Evolutionary conservation across 1,139 yeast species (phyloP), one percentile per base, ranked within the genome.

Genomic region (Magnusiomyces suaveolens): DNA sequence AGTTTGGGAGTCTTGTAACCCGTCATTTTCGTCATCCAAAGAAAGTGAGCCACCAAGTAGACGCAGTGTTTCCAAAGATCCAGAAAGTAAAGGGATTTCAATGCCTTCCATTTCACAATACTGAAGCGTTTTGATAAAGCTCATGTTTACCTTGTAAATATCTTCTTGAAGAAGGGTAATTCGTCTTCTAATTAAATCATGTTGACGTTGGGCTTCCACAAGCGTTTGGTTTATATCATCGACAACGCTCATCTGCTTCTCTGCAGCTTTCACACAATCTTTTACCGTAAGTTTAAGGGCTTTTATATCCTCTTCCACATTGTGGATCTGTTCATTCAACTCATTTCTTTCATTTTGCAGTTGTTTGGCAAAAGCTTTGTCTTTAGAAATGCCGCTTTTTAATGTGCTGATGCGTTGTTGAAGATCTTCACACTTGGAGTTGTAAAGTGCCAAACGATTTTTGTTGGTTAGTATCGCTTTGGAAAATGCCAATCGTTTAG

Each of bases 51-150:
- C 56, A 43, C 59, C 64, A 41, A 56, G 68, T 68, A 67, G 71
- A 52, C 76, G 87, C 59, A 76, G 75, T 61, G 63, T 78, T 60
- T 69, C 83, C 69, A 75, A 73, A 54, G 72, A 76, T 0, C 94
- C 92, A 41, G 79, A 78, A 8, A 67, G 62, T 46, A 88, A 69
- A 1, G 96, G 96, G 18, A 90, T 63, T 12, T 75, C 74, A 18
- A 85, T 75, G 59, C 80, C 84, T 54, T 86, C 87, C 59, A 90
- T 77, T 63, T 86, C 87, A 69, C 96, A 87, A 59, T 81, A 81
- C 60, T 84, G 81, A 59, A 89, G 73, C 26, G 82, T 72, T 60
- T 80, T 79, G 3, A 81, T 73, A 60, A 86, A 78, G 54, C 82
- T 86, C 24, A 82, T 69, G 57, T 78, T 81, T 3, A 75, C 67